Evolutionary conservation across 306 rosid species (phyloP), one percentile per base, ranked within the genome.

Genomic region (Quercus ilex): DNA sequence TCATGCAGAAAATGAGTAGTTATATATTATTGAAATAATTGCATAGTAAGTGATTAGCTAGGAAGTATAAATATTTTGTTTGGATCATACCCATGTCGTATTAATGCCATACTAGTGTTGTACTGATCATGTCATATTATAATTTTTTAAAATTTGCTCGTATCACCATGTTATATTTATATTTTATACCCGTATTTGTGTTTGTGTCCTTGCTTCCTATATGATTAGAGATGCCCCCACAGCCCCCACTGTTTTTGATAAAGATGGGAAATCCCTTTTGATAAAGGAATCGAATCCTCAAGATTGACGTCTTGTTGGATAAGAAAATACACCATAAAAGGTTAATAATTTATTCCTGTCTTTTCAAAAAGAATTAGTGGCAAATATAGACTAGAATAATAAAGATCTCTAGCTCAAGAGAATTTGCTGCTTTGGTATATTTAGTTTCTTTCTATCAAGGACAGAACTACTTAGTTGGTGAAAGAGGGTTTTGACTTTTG

Each of bases 401-500:
- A 19, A 35, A 38, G 18, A 19, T 5, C 12, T 64, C 12, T 20
- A 15, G 15, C 26, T 1, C 14, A 59, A 78, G 35, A 65, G 43
- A 52, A 30, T 57, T 13, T 30, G 6, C 55, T 43, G 31, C 19
- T 53, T 59, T 77, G 79, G 78, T 55, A 81, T 81, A 79, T 79
- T 79, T 78, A 69, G 77, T 87, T 87, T 75, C 90, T 87, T 87
- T 46, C 3, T n/a, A 62, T 55, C 13, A 26, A 85, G 82, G 91
- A 53, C 58, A 85, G 38, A 17, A 31, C 81, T 33, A 70, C 59
- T 62, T 38, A 35, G 75, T 64, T 78, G 71, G 46, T 68, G 74
- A 83, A 85, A 83, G 83, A 70, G 71, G 64, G 38, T 12, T 26
- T 38, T 38, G 43, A 38, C n/a, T n/a, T 35, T 35, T 35, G 46